Evolutionary conservation across 169 alveolate genomes (phyloP), one percentile per base, ranked within the genome.

Genomic region (Plasmodium blacklocki): DNA sequence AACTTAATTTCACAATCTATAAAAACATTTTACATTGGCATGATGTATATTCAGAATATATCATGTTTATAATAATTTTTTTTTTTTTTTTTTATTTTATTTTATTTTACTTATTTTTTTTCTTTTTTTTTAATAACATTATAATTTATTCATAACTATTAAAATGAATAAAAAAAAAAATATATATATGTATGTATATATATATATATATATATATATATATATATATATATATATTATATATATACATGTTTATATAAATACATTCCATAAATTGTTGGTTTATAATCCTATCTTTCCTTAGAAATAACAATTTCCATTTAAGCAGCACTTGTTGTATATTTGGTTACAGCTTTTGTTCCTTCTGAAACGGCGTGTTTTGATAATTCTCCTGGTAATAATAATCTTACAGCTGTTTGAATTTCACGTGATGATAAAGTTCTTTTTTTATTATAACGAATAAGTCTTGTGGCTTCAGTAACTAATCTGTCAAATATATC

Each of bases 331-430:
- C 97, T 94, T 52, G 97, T 94, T 26, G 99, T 97, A 96, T 97
- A 98, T 94, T 98, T 98, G 93, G 99, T 98, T 87, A 99, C 99
- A 86, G 99, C 99, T 96, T 99, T 99, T 88, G 99, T 98, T 62
- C 99, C 99, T 93, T 99, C 99, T 68, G 99, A 96, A 78, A 98
- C 99, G 87, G 99, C 99, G 94, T 99, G 99, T 96, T 98, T 98
- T 93, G 99, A 98, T 83, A 99, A 97, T 93, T 99, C 99, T 60
- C 99, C 99, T 58, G 99, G 99, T 72, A 99, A 97, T 74, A 99
- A 94, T 68, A 99, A 97, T 76, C 99, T 96, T 63, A 98, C 99
- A 50, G 99, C 99, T 32, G 99, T 98, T 95, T 99, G 99, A 88
- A 99, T 97, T 95, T 99, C 99, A 74, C 99, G 97, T 70, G 99